Conservation (phyloP, 371 early-diverging fungal genomes). For the Parasitella parasitica region DNA sequence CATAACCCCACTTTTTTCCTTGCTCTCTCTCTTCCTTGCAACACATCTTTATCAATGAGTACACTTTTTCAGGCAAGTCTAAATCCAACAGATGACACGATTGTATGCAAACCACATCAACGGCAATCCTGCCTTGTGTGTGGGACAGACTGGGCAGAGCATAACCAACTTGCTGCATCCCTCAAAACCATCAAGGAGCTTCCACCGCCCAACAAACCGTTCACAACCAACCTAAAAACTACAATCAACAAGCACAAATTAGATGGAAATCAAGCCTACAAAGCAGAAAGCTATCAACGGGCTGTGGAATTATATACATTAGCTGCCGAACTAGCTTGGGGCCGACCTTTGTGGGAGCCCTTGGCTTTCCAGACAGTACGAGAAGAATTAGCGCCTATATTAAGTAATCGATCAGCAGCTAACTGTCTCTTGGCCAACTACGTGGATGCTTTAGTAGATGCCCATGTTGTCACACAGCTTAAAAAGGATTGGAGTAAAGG, state of each 20-base stretch:
- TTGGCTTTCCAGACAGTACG: constrained; percentile 51
- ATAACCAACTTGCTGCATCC: constrained; percentile 52
- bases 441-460: constrained; percentile 71
- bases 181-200: constrained; percentile 45
- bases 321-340: constrained; percentile 65
- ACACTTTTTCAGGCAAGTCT: neutral
- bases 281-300: constrained; percentile 57
- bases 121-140: constrained; percentile 49
- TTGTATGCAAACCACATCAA: constrained; percentile 49
- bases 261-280: constrained; percentile 70
- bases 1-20: neutral
- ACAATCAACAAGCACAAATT: constrained; percentile 63
- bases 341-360: constrained; percentile 75
- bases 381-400: constrained; percentile 66
- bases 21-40: neutral
- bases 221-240: constrained; percentile 50
- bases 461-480: constrained; percentile 66
- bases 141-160: constrained; percentile 43
- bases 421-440: constrained; percentile 59
- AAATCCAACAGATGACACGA: constrained; percentile 4
- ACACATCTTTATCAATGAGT: neutral
- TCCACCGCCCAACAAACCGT: constrained; percentile 63
- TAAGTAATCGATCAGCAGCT: constrained; percentile 72
- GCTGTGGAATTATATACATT: constrained; percentile 67
- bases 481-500: constrained; percentile 77